Base-by-base conservation (phyloP, 2,329 filamentous ascomycete genomes). In the Colletotrichum sp. region DNA sequence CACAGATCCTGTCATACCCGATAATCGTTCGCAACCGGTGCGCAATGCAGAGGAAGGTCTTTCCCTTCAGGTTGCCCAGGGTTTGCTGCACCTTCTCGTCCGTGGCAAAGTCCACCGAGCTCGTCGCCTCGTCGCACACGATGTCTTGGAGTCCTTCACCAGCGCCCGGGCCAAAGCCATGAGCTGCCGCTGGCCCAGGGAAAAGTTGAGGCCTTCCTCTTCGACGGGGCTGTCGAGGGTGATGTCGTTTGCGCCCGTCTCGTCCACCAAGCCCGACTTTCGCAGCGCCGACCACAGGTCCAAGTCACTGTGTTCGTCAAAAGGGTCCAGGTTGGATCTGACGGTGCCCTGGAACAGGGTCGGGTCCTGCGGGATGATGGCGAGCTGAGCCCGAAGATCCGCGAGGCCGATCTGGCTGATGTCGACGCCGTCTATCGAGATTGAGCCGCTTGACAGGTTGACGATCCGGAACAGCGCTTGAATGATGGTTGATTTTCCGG, bases 281-380 rank as follows among this genome's bases (percentile, higher is more conserved):
- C 93, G 36, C 89, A 89, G 5, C 96, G 90, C 80, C 94, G 92
- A 1, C 86, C 87, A 77, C 16, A 62, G 28, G 10, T 62, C 59
- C 26, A 30, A 0, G 59, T 96, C 94, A 1, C 87, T 90, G 80
- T 95, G 91, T 75, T 94, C 88, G 68, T 93, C 88, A 79, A 96
- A 96, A 0, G 95, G 93, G 81, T 96, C 65, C 8, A 67, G 28
- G 1, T 67, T 67, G n/a, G 44, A 24, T 1, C 65, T 32, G 8
- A 67, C 16, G 95, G 94, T 96, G 16, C 95, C 95, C 0, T 92
- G 94, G 85, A 96, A 96, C 4, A 96, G 88, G 1, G 96, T 93
- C 0, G 95, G 95, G 79, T 96, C 65, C 28, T 67, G 65, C 16
- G 65, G 65, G 67, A 97, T 96, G 78, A 96, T 96, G 34, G 94